Base-by-base conservation (phyloP, 2,329 filamentous ascomycete genomes). In the Phoma sp. region DNA sequence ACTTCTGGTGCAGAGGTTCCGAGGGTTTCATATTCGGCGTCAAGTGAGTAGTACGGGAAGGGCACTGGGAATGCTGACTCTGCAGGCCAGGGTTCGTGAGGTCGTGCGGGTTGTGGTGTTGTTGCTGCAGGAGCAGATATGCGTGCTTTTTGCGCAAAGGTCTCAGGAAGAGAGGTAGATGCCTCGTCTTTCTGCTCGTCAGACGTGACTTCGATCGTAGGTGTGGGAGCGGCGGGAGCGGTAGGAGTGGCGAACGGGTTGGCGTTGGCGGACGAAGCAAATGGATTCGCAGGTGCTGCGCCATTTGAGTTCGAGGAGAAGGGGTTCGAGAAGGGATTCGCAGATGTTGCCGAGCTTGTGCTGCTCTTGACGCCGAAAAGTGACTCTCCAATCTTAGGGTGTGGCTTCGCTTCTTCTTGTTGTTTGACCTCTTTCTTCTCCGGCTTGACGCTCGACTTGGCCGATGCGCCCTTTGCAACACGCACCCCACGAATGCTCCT, bases 21-120 rank as follows among this genome's bases (percentile, higher is more conserved):
- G 24, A 98, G 84, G 4, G 89, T 90, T 76, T 99, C 95, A 77
- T 91, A 96, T 70, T 96, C 94, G 46, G 94, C 94, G 65, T 98
- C 95, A 45, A 88, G 82, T 78, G 92, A 91, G 70, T 89, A 90
- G 27, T 84, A 78, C 0, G 91, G 89, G 76, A 93, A 98, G 0
- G 92, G 81, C 1, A 80, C 58, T 0, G 91, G 90, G 63, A 90
- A 88, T 0, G 82, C 77, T 1, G 85, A 81, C 35, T 81, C 77
- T 12, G 82, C 71, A 0, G 94, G 94, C 93, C 93, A 98, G 8
- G 91, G 88, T 63, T 92, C 85, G 1, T 83, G 78, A 0, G 85
- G 80, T 0, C 70, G 78, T 29, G 70, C 60, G 39, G 57, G 65
- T 56, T 53, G 55, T 22, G 58, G 49, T 15, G 66, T 66, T 61